phyloP scores from a whole-genome alignment of 441 rosid species.

The Pelargonium myrrhifolium region DNA sequence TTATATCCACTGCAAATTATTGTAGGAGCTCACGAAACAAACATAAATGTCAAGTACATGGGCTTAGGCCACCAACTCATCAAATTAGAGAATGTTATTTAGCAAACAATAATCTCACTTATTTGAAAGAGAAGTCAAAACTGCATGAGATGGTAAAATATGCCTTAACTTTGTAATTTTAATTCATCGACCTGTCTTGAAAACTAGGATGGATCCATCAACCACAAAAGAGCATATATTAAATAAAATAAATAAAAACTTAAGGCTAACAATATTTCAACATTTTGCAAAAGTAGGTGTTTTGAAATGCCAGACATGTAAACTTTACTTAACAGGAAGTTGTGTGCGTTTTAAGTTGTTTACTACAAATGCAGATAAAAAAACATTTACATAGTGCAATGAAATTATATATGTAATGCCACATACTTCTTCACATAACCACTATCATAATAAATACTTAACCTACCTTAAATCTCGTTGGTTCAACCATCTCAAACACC shows the following conservation, averaged over 20 bases:
- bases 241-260: too few species aligned
- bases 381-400: background rate
- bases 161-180: too few species aligned
- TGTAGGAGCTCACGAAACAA: background rate
- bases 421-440: background rate
- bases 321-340: background rate
- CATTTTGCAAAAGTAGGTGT: background rate
- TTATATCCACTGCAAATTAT: background rate
- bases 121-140: too few species aligned
- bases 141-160: too few species aligned
- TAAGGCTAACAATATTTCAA: background rate
- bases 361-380: background rate
- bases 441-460: background rate
- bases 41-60: background rate
- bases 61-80: background rate
- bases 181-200: background rate
- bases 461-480: conserved; percentile 40
- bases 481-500: conserved; percentile 43
- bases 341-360: background rate
- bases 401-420: too few species aligned
- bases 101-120: too few species aligned
- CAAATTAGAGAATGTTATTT: background rate
- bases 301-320: background rate
- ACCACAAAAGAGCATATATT: background rate
- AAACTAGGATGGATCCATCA: background rate